Percentiles rank a stretch among this genome's conserved stretches.
Conservation (phyloP, 2,329 filamentous ascomycete species). For the Pyrenophora teres region DNA sequence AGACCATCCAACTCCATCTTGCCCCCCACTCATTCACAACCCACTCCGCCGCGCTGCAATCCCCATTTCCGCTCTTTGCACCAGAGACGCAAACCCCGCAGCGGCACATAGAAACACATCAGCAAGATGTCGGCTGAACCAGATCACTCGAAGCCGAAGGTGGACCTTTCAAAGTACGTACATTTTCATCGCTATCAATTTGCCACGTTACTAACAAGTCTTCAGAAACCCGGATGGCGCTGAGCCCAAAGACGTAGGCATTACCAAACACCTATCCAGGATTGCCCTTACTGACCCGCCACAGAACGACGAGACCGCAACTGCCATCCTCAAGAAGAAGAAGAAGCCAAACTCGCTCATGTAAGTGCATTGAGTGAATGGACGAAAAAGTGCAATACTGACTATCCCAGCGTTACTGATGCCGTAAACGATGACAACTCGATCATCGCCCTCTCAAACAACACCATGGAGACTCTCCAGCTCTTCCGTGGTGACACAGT, state of each 20-base stretch:
- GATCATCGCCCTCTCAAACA: constrained; percentile 96
- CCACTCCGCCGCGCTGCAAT: constrained; percentile 24
- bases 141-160: constrained; percentile 55
- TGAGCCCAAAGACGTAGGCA: constrained; percentile 76
- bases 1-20: constrained; percentile 33
- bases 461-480: constrained; percentile 97
- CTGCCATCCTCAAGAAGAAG: constrained; percentile 99
- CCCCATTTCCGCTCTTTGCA: constrained; percentile 14
- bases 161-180: constrained; percentile 54
- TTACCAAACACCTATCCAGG: constrained; percentile 13
- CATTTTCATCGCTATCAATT: constrained; percentile 25
- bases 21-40: constrained; percentile 26
- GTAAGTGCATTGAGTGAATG: constrained; percentile 58
- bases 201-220: constrained; percentile 49
- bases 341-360: constrained; percentile 99
- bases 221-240: constrained; percentile 84
- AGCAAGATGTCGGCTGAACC: constrained; percentile 57
- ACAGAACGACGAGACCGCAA: constrained; percentile 87
- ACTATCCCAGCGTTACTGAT: constrained; percentile 82
- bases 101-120: constrained; percentile 23
- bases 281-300: constrained; percentile 39
- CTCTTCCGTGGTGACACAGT: constrained; percentile 99
- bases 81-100: constrained; percentile 17
- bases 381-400: constrained; percentile 23
- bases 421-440: constrained; percentile 99